Percentiles rank a stretch among this genome's conserved stretches.
phyloP scores from a whole-genome alignment of 768 basidiomycete species.

The Mycena rebaudengoi region DNA sequence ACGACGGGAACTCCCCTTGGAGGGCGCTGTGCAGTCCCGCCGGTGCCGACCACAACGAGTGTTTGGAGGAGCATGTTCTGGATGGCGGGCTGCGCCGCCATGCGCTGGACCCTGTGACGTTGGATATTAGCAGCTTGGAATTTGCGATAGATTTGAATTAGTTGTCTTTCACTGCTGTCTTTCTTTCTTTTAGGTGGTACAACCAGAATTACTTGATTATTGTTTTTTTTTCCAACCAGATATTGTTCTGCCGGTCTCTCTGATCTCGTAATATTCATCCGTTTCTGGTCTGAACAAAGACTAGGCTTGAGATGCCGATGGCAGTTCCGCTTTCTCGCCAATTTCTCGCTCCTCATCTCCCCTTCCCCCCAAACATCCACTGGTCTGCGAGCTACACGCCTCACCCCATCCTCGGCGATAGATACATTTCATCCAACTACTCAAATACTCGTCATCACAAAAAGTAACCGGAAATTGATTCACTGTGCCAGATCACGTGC shows the following conservation, averaged over 20 bases:
- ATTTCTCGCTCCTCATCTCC: slow-evolving; percentile 9
- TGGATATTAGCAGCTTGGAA: slow-evolving; percentile 5
- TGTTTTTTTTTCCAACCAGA: slow-evolving; percentile 4
- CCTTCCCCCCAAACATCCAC: slow-evolving; percentile 8
- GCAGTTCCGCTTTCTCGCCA: slow-evolving; percentile 4
- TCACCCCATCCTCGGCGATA: slow-evolving; percentile 6
- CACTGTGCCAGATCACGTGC: too few species aligned
- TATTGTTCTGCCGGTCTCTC: slow-evolving; percentile 1
- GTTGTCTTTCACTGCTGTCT: slow-evolving; percentile 2
- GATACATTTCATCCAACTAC: slow-evolving; percentile 7
- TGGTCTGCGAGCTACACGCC: slow-evolving; percentile 5
- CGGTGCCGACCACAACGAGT: background rate
- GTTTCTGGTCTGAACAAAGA: slow-evolving; percentile 4
- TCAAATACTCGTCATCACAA: too few species aligned
- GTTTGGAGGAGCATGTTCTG: background rate
- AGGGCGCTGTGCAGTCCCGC: background rate
- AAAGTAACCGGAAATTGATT: too few species aligned
- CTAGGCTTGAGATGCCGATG: slow-evolving; percentile 4
- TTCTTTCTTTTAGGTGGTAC: slow-evolving; percentile 6
- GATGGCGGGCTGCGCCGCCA: background rate
- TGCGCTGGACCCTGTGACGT: background rate
- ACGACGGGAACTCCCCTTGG: background rate
- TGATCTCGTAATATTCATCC: slow-evolving; percentile 5
- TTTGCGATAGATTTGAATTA: slow-evolving; percentile 6
- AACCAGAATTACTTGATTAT: background rate